Evolutionary conservation across 169 alveolate genomes (phyloP), one percentile per base, ranked within the genome.

Genomic region (Plasmodium relictum): DNA sequence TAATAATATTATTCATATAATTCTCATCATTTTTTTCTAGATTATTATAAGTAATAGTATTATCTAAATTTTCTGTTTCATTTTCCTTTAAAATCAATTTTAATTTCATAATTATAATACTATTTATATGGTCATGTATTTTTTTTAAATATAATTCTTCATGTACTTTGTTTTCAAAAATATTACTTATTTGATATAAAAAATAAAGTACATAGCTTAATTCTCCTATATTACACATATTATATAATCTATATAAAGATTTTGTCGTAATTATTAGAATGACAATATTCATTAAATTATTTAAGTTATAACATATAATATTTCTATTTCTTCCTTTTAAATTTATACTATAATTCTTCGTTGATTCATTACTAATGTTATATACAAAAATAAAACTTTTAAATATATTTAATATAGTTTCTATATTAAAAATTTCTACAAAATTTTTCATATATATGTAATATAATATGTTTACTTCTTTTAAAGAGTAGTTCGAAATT

Each of bases 81-180:
- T n/a, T 24, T 71, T n/a, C 24, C 26, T 12, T 54, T 54, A 78
- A 58, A 63, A 78, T 41, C 4, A 18, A 16, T 48, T 65, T 65
- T 58, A 78, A 78, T 58, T 52, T 78, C 12, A 45, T 78, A 26
- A 66, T 16, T 18, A 65, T 20, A 31, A 78, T 48, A 78, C 41
- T 66, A 42, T 78, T 73, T 78, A 78, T 42, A 65, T 78, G 42
- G 6, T 42, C 14, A n/a, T 65, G 52, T 12, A 78, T 37, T 54
- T 65, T 78, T 44, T 78, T 62, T 45, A 78, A 8, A 69, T 78
- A 66, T 24, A 58, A 14, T 37, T 78, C 89, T 78, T 78, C 89
- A 50, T 24, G 63, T n/a, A 20, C 26, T 45, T 45, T 56, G 54
- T 78, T 78, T 56, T 65, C 66, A 44, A 78, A 63, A 48, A 66